Percentiles rank a stretch among this genome's conserved stretches.
These are phyloP conservation scores for Aspergillus luchuensis DNA, from an alignment of 2,329 filamentous ascomycete genomes.

Conservation along the genomic window DNA sequence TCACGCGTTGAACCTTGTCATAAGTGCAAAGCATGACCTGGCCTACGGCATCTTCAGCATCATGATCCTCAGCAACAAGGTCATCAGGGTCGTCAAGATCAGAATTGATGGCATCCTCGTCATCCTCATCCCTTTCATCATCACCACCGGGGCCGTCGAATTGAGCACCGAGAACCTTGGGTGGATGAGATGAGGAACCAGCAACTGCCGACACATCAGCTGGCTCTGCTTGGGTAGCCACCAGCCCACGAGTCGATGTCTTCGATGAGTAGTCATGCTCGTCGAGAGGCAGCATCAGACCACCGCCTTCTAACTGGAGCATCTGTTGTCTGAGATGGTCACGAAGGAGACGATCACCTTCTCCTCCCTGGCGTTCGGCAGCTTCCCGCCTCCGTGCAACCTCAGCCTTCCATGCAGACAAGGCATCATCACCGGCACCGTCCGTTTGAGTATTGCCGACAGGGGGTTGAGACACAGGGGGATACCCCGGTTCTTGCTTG, in stretches of 20 bases:
- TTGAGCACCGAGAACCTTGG: constrained; percentile 44
- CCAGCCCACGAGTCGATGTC: constrained; percentile 41
- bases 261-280: constrained; percentile 41
- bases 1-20: constrained; percentile 97
- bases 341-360: constrained; percentile 44
- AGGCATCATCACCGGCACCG: constrained; percentile 64
- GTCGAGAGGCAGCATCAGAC: constrained; percentile 47
- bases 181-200: constrained; percentile 5
- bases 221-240: constrained; percentile 3
- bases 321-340: constrained; percentile 46
- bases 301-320: constrained; percentile 48
- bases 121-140: constrained; percentile 62
- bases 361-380: constrained; percentile 36
- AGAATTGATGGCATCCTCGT: constrained; percentile 97
- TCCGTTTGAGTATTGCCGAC: constrained; percentile 69
- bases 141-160: constrained; percentile 59
- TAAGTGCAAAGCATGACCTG: constrained; percentile 99
- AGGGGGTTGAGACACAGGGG: constrained; percentile 41
- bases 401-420: constrained; percentile 56
- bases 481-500: constrained; percentile 42
- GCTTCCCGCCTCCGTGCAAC: constrained; percentile 47
- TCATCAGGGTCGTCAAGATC: constrained; percentile 96
- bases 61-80: constrained; percentile 77
- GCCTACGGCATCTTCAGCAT: constrained; percentile 78
- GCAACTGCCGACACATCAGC: background rate